Conservation (phyloP, 2,329 filamentous ascomycete genomes). For the Ophiostoma sp. region DNA sequence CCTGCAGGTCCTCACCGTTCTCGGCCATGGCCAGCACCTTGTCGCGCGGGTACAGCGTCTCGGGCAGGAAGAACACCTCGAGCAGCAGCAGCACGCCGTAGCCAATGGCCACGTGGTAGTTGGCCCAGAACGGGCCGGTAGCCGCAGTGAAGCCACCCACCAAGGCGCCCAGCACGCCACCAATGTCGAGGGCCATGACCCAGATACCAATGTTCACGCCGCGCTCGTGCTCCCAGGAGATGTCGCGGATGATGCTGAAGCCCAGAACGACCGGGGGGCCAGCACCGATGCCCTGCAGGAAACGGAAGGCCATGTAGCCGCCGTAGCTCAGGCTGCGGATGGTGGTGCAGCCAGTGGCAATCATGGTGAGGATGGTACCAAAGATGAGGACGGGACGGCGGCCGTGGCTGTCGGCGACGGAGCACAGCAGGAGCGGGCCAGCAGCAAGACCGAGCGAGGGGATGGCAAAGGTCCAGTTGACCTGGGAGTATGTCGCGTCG, state of each 20-base stretch:
- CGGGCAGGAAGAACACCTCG: conserved; percentile 47
- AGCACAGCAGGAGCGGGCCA: conserved; percentile 36
- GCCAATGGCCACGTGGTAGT: conserved; percentile 11
- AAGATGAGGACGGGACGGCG: conserved; percentile 46
- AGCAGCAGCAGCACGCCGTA: conserved; percentile 40
- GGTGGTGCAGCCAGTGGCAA: conserved; percentile 31
- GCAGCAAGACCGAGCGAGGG: conserved; percentile 45
- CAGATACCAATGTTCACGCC: conserved; percentile 52
- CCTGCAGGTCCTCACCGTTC: conserved; percentile 29
- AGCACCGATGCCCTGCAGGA: conserved; percentile 53
- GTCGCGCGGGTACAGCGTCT: conserved; percentile 51
- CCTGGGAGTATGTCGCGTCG: conserved; percentile 33
- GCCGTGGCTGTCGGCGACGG: conserved; percentile 44
- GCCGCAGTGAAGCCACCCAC: conserved; percentile 49
- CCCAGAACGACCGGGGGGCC: conserved; percentile 51
- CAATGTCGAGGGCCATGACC: conserved; percentile 51
- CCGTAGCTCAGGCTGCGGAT: conserved; percentile 33
- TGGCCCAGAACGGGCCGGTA: conserved; percentile 4
- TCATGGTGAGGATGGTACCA: conserved; percentile 34
- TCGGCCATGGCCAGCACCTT: conserved; percentile 38
- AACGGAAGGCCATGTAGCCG: conserved; percentile 53
- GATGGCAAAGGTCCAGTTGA: conserved; percentile 39
- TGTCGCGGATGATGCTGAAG: conserved; percentile 48
- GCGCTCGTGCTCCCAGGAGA: conserved; percentile 53
- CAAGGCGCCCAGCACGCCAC: conserved; percentile 37